These are phyloP conservation scores for Pseudocercospora cruenta DNA, from an alignment of 2,329 filamentous ascomycete species.

Conservation along the genomic window DNA sequence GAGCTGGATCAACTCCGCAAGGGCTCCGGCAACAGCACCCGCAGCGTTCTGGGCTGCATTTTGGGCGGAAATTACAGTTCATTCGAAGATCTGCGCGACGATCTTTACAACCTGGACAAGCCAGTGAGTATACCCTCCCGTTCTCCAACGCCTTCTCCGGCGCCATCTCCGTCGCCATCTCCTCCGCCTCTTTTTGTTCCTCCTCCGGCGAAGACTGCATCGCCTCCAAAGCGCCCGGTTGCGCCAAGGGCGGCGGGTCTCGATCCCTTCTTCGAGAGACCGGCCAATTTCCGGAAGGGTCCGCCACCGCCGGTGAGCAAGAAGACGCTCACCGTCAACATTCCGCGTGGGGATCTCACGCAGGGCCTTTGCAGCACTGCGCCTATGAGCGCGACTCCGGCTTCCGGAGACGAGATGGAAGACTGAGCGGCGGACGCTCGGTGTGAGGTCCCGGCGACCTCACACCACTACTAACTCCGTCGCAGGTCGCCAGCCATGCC, in stretches of 20 bases:
- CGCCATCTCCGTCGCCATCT: background rate
- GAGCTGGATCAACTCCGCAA: conserved; percentile 47
- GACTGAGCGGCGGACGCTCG: background rate
- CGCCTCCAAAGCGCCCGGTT: background rate
- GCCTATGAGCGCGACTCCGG: background rate
- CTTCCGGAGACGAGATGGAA: background rate
- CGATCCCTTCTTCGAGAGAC: background rate
- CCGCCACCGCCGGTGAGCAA: background rate
- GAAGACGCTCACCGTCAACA: background rate
- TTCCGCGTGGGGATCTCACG: background rate
- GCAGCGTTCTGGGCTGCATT: conserved; percentile 71
- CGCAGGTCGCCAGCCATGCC: background rate
- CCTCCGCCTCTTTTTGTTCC: background rate
- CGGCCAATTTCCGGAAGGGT: background rate
- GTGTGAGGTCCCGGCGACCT: background rate
- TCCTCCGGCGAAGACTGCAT: background rate
- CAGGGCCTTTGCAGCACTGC: background rate
- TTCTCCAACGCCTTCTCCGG: background rate
- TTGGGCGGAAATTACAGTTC: conserved; percentile 78
- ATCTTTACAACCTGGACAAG: conserved; percentile 8
- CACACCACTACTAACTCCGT: conserved; percentile 3
- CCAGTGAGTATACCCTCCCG: background rate
- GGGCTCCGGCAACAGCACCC: conserved; percentile 28
- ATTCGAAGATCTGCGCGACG: conserved; percentile 51
- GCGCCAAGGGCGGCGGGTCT: background rate